Evolutionary conservation across 1,284 basidiomycete species (phyloP), one percentile per base, ranked within the genome.

Genomic region (Schizophyllum commune): DNA sequence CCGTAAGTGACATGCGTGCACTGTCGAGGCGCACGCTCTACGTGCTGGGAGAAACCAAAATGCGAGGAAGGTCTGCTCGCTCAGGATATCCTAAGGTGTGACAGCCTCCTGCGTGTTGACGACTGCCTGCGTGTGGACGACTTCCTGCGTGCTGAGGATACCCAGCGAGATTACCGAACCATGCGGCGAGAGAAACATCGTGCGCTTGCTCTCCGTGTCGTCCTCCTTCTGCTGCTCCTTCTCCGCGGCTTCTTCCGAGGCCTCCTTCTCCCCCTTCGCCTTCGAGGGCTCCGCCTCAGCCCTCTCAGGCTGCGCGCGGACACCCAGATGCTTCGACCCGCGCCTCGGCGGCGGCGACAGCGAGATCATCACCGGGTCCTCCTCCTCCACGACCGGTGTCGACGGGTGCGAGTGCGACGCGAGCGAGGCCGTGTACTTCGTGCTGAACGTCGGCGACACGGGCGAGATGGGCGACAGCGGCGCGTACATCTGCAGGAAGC

Each of bases 271-370:
- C 11, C 13, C 11, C 53, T 13, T 9, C 27, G 9, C 19, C 51
- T 20, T 17, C 20, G 15, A 52, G 5, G 15, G 7, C 3, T 52
- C 15, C 20, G 51, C 51, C 62, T 68, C 70, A 17, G 67, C 55
- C 52, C 68, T 56, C 58, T 13, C 57, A 58, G 5, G 33, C 52
- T 20, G 60, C 51, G 22, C 53, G 52, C 67, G 52, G 65, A 54
- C 2, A 67, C 64, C 63, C 58, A 72, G 67, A 55, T 74, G 75
- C 60, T 74, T 77, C 8, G 84, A 84, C 32, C 79, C 77, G 17
- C 83, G 77, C 22, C 85, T 78, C 9, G 85, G 85, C 9, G 85
- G 83, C 4, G 85, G 84, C 8, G 81, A 81, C 33, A 87, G 71
- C 22, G 83, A 80, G n/a, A 79, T 82, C 60, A 83, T 70, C 60